These are phyloP conservation scores for Cercospora sesami DNA, from an alignment of 2,329 filamentous ascomycete genomes.

Conservation along the genomic window DNA sequence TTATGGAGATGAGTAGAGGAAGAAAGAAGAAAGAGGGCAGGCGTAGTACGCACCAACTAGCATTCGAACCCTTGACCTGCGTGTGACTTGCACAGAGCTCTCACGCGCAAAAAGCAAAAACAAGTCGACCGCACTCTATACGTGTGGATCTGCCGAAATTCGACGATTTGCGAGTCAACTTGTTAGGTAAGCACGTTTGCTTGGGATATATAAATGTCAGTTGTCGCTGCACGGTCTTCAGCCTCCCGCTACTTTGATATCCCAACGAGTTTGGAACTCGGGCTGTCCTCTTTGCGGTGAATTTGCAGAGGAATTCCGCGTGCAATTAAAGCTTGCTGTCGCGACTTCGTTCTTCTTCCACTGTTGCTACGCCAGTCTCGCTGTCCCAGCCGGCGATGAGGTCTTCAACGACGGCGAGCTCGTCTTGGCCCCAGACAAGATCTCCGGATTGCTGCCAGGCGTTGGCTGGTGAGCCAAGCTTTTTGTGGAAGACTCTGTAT, in stretches of 20 bases:
- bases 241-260: not conserved
- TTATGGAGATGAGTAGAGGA: not conserved
- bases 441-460: conserved; percentile 24
- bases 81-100: not conserved
- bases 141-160: not conserved
- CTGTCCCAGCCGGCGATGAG: conserved; percentile 29
- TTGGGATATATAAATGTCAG: not conserved
- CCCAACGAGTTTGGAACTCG: not conserved
- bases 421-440: conserved; percentile 32
- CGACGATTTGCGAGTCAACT: not conserved
- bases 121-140: not conserved
- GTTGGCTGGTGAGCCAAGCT: conserved; percentile 1
- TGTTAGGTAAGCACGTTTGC: not conserved
- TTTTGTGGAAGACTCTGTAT: conserved; percentile 26
- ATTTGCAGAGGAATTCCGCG: not conserved
- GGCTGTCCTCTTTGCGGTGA: not conserved
- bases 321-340: conserved; percentile 5
- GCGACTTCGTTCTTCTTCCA: not conserved
- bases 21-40: not conserved
- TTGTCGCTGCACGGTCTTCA: not conserved
- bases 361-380: conserved; percentile 6
- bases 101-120: not conserved
- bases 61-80: not conserved
- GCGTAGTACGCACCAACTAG: not conserved
- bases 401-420: conserved; percentile 28